phyloP scores from a whole-genome alignment of 345 rosid species.

The Melaleuca quinquenervia region DNA sequence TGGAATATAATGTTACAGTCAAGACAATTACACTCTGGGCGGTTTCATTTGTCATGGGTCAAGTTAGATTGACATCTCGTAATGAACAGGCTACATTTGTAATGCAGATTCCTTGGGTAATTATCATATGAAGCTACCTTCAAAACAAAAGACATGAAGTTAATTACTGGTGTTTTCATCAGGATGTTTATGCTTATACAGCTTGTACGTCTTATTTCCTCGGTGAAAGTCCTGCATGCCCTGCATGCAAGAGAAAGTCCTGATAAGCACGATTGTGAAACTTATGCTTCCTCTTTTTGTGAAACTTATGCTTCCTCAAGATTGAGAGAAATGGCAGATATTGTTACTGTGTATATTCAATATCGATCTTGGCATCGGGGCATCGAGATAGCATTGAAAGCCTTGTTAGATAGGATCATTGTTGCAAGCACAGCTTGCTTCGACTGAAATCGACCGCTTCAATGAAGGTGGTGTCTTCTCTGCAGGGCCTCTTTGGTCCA shows the following conservation, averaged over 20 bases:
- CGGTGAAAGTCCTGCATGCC: not conserved
- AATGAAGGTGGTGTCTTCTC: slow-evolving; percentile 1
- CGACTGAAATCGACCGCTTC: slow-evolving; percentile 16
- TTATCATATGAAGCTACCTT: not conserved
- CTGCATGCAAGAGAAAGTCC: not conserved
- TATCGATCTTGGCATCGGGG: slow-evolving; percentile 8
- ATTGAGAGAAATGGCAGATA: not conserved
- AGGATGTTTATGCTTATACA: not conserved
- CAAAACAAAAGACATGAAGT: not conserved
- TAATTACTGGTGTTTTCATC: not conserved
- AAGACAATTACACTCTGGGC: not conserved
- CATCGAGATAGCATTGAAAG: slow-evolving; percentile 14
- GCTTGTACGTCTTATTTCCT: not conserved
- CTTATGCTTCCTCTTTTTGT: too few species aligned
- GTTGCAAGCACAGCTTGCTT: slow-evolving; percentile 10
- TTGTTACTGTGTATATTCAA: slow-evolving; percentile 18
- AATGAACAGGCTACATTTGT: not conserved
- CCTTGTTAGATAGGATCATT: slow-evolving; percentile 11
- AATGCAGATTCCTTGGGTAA: not conserved
- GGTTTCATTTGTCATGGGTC: not conserved
- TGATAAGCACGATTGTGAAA: not conserved
- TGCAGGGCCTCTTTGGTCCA: slow-evolving; percentile 22
- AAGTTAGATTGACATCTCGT: not conserved
- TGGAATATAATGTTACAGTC: not conserved
- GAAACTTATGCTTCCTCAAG: not conserved